Conservation (phyloP, 192 early-diverging fungal genomes). For the Backusella luteola region DNA sequence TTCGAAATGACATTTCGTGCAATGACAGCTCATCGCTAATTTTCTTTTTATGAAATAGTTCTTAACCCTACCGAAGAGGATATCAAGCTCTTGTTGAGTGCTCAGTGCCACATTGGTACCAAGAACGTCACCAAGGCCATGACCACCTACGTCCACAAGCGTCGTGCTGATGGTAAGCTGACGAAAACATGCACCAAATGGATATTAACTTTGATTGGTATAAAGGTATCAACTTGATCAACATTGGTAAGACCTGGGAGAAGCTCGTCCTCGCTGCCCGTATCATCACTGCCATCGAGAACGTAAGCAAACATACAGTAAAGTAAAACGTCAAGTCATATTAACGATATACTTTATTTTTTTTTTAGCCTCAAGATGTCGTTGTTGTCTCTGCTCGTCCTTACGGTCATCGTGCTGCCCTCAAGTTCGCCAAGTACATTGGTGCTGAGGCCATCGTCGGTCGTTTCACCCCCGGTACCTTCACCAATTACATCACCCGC, state of each 20-base stretch:
- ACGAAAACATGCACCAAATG: not conserved
- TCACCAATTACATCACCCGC: conserved; percentile 99
- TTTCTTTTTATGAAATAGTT: conserved; percentile 11
- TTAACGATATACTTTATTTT: conserved; percentile 44
- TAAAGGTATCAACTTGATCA: conserved; percentile 93
- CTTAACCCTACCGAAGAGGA: conserved; percentile 88
- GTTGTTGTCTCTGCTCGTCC: conserved; percentile 96
- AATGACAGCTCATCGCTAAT: not conserved
- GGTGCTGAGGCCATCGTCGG: conserved; percentile 99
- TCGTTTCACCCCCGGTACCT: conserved; percentile 99
- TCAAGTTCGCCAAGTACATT: conserved; percentile 99
- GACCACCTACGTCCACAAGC: conserved; percentile 94
- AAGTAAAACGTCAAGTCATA: not conserved
- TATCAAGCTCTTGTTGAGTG: conserved; percentile 90
- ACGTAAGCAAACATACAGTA: conserved; percentile 42
- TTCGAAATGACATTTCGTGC: not conserved
- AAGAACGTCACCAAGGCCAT: conserved; percentile 96
- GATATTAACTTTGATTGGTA: not conserved
- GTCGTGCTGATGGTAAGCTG: conserved; percentile 83
- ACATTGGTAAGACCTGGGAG: conserved; percentile 99
- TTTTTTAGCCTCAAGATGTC: conserved; percentile 87
- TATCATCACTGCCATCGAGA: conserved; percentile 97
- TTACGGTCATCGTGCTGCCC: conserved; percentile 97
- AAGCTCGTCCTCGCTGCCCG: conserved; percentile 98
- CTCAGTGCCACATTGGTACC: conserved; percentile 96